Percentiles rank a stretch among this genome's conserved stretches.
Conservation (phyloP, 805 yeast genomes). For the Metschnikowia orientalis region DNA sequence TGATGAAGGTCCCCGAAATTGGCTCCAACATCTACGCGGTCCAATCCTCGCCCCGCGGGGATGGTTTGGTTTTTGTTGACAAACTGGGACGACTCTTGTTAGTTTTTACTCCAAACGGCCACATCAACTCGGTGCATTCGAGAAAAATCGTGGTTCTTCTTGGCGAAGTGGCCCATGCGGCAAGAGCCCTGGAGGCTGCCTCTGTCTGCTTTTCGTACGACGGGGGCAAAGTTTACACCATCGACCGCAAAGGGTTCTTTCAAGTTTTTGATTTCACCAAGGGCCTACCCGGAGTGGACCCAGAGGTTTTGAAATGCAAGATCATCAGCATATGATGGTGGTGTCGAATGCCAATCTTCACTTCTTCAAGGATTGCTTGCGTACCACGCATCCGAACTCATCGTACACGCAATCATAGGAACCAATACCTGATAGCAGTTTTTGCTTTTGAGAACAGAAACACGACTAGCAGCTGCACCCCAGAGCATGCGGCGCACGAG, state of each 20-base stretch:
- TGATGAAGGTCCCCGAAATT: slow-evolving; percentile 65
- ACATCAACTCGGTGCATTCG: slow-evolving; percentile 14
- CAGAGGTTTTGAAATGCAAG: slow-evolving; percentile 64
- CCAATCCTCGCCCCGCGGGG: slow-evolving; percentile 80
- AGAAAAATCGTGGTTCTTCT: slow-evolving; percentile 58
- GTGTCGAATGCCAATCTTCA: no score
- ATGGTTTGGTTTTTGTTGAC: slow-evolving; percentile 76
- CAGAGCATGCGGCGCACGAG: no score
- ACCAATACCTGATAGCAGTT: no score
- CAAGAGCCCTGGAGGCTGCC: slow-evolving; percentile 72
- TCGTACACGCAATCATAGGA: no score
- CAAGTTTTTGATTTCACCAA: slow-evolving; percentile 85
- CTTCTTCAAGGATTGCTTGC: no score
- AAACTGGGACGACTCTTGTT: slow-evolving; percentile 73
- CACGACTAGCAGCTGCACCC: no score
- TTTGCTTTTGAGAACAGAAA: no score
- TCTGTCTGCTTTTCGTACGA: slow-evolving; percentile 68
- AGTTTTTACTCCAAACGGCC: slow-evolving; percentile 53
- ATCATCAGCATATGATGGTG: slow-evolving; percentile 40
- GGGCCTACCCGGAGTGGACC: slow-evolving; percentile 67
- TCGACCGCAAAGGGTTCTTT: slow-evolving; percentile 78
- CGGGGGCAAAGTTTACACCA: slow-evolving; percentile 71
- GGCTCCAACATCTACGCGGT: slow-evolving; percentile 75
- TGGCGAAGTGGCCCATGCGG: slow-evolving; percentile 76
- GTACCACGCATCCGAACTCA: no score